phyloP scores from a whole-genome alignment of 1,284 basidiomycete genomes.

The Apiotrichum akiyoshidainum region DNA sequence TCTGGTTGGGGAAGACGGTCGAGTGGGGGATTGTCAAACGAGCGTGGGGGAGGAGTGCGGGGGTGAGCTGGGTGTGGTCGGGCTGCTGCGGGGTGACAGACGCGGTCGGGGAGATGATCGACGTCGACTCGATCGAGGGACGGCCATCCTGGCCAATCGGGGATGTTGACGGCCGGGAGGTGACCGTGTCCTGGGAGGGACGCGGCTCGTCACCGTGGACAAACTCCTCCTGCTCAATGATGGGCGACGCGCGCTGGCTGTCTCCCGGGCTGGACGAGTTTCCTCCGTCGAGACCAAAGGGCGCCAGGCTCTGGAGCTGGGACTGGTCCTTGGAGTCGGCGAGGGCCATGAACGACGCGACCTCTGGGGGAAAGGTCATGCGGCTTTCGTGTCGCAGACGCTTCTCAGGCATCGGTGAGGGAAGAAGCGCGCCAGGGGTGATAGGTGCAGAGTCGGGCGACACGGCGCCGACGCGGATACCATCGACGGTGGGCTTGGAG shows the following conservation, averaged over 20 bases:
- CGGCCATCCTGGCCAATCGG: slow-evolving; percentile 4
- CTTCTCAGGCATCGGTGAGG: slow-evolving; percentile 38
- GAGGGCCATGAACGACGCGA: slow-evolving; percentile 42
- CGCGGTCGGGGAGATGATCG: neutral
- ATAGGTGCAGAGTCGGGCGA: no score
- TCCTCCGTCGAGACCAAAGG: neutral
- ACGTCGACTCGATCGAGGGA: slow-evolving; percentile 15
- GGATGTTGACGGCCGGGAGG: slow-evolving; percentile 12
- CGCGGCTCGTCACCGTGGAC: slow-evolving; percentile 9
- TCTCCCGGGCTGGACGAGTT: slow-evolving; percentile 8
- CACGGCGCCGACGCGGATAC: no score
- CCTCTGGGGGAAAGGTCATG: slow-evolving; percentile 45
- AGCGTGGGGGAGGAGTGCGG: slow-evolving; percentile 43
- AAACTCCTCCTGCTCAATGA: slow-evolving; percentile 16
- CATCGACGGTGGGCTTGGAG: neutral
- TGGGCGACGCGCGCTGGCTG: slow-evolving; percentile 17
- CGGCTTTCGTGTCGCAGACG: slow-evolving; percentile 38
- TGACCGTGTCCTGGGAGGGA: slow-evolving; percentile 28
- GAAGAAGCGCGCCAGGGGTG: slow-evolving; percentile 23
- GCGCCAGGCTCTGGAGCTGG: neutral
- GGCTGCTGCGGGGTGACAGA: slow-evolving; percentile 11
- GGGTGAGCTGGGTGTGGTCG: slow-evolving; percentile 27
- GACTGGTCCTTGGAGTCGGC: slow-evolving; percentile 33
- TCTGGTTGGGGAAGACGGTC: slow-evolving; percentile 44
- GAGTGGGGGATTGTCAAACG: slow-evolving; percentile 45